Conservation (phyloP, 2,329 filamentous ascomycete species). For the Parafenestella ontariensis region DNA sequence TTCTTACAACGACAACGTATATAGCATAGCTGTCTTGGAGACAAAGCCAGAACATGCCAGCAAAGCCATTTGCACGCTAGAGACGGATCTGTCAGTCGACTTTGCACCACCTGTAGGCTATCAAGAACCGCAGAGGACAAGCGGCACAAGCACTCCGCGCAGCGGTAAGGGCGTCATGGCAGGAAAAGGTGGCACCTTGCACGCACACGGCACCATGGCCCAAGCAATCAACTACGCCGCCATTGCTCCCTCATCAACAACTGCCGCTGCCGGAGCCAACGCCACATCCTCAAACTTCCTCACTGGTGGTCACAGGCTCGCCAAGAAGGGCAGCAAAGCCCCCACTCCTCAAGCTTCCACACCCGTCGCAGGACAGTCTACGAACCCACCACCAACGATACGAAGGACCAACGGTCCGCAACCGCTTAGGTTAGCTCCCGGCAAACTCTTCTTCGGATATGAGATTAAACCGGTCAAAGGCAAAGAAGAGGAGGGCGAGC, state of each 20-base stretch:
- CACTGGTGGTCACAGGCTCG: constrained; percentile 79
- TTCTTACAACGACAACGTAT: constrained; percentile 92
- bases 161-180: constrained; percentile 70
- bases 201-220: constrained; percentile 91
- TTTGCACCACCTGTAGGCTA: constrained; percentile 95
- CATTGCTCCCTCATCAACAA: constrained; percentile 79
- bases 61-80: constrained; percentile 87
- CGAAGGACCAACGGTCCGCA: constrained; percentile 78
- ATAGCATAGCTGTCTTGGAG: constrained; percentile 91
- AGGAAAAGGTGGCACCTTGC: constrained; percentile 73
- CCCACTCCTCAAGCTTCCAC: constrained; percentile 66
- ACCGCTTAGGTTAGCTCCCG: constrained; percentile 81
- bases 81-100: constrained; percentile 95
- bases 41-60: constrained; percentile 88
- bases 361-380: constrained; percentile 67
- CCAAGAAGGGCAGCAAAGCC: constrained; percentile 81
- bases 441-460: constrained; percentile 97
- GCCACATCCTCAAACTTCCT: constrained; percentile 79
- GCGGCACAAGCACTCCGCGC: constrained; percentile 85
- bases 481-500: constrained; percentile 67
- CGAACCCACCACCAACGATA: constrained; percentile 50
- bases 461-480: constrained; percentile 88
- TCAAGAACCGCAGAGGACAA: constrained; percentile 79
- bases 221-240: constrained; percentile 96
- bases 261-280: constrained; percentile 67